Evolutionary conservation across 2,329 filamentous ascomycete genomes (phyloP), one percentile per base, ranked within the genome.

Genomic region (Clonostachys rhizophaga): DNA sequence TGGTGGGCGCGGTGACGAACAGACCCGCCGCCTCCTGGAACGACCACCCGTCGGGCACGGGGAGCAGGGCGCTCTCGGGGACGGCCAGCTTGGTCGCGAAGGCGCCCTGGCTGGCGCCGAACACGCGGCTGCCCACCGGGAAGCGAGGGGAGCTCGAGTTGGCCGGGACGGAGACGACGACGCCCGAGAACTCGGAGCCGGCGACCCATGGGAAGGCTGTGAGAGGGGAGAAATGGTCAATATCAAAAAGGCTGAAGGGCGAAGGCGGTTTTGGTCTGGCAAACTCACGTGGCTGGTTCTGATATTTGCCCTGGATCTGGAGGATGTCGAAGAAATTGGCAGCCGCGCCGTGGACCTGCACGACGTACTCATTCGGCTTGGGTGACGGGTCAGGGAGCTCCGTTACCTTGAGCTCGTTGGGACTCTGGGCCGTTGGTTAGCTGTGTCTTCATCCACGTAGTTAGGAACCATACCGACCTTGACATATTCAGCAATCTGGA

Each of bases 291-390:
- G 91, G 91, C 59, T 96, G 91, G 63, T 89, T 79, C 63, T 97
- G 92, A 70, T 97, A 97, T 79, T 95, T 95, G 48, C 92, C 92
- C 61, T 90, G 86, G 61, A 96, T 90, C 63, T 97, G 92, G 47
- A 97, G 82, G 49, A 96, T 87, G 65, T 97, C 92, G 74, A 96
- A 97, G 79, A 97, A 97, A 72, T 97, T 97, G 59, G 89, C 89
- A 17, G 90, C 92, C 1, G 87, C 80, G 42, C 92, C 89, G 67
- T 90, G 88, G 58, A 97, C 87, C 60, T 84, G 80, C 63, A 97
- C 87, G 53, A 95, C 76, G 65, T 96, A 97, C 70, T 96, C 83
- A 60, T 87, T 73, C 34, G 82, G 68, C 9, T 76, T 74, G 2
- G 91, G 89, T 2, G 71, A 70, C 1, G 90, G 91, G 46, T 91